Evolutionary conservation across 108 stramenopile genomes (phyloP), one percentile per base, ranked within the genome.

Genomic region (Skeletonema grethae): DNA sequence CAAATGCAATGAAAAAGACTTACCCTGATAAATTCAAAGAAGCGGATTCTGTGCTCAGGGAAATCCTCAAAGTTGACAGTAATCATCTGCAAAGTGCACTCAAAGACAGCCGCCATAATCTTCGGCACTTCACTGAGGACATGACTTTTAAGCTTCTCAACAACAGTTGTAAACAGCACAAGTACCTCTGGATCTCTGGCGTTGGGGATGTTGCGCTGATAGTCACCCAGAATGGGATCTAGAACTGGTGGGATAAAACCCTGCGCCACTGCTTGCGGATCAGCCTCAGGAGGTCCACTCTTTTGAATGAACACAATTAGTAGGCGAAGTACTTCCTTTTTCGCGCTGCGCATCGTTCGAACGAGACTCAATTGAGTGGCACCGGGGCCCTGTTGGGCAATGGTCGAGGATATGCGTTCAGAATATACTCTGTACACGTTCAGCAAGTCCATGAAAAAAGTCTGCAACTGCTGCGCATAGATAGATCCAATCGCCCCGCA

Each of bases 81-180:
- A 73, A 99, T 99, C 97, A 99, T 98, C 77, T 97, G 96, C 63
- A 99, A 84, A 48, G 98, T 98, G 72, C 95, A 93, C 85, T 98
- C 97, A 70, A 99, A 98, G 43, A 98, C 92, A 53, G 97, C 95
- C 63, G 96, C 96, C 93, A 99, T 96, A 45, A 99, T 97, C 39
- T 94, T 85, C 32, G 97, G 96, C 15, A 99, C 97, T 53, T 96
- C 94, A 45, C 86, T 73, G 31, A 92, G 80, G 58, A 95, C 86
- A 57, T 95, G 83, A 59, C 70, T 83, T 73, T 93, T 93, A 45
- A 98, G 88, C 77, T 95, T 96, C 64, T 90, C 88, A 50, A 98
- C 87, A 22, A 97, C 96, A 32, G 93, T 90, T 15, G 96, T 85
- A 61, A 98, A 97, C 12, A 99, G 86, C 24, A 84, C 71, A 71